Percentiles rank a stretch among this genome's conserved stretches.
Evolutionary conservation across 495 filamentous ascomycete genomes (phyloP).

Genomic region (Talaromyces liani): DNA sequence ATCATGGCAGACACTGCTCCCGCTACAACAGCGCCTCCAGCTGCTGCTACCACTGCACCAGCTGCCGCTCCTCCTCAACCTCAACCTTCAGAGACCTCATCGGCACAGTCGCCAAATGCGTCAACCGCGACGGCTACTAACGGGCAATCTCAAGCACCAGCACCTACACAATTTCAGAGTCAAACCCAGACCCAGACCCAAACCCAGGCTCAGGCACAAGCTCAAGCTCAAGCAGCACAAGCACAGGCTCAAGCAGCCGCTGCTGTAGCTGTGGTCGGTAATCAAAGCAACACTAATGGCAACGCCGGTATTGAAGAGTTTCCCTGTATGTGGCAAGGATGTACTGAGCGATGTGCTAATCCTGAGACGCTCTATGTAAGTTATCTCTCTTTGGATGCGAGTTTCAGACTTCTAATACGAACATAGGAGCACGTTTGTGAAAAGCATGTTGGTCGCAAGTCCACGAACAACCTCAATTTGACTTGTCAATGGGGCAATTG

Average conservation of each 20-base stretch:
- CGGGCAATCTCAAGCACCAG: not conserved
- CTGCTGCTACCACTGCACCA: constrained; percentile 17
- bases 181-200: constrained; percentile 14
- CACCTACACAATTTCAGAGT: not conserved
- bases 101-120: not conserved
- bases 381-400: constrained; percentile 15
- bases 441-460: constrained; percentile 95
- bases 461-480: constrained; percentile 96
- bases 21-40: constrained; percentile 2
- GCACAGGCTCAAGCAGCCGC: constrained; percentile 17
- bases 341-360: constrained; percentile 69
- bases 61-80: constrained; percentile 17
- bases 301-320: constrained; percentile 47
- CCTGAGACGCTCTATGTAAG: constrained; percentile 89
- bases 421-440: constrained; percentile 95
- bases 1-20: constrained; percentile 2
- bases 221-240: constrained; percentile 15
- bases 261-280: constrained; percentile 35
- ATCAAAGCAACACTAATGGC: constrained; percentile 22
- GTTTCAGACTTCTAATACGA: constrained; percentile 8
- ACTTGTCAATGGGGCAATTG: constrained; percentile 97
- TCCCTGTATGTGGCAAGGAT: constrained; percentile 80
- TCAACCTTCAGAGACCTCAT: not conserved
- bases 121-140: not conserved
- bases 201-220: constrained; percentile 12